Evolutionary conservation across 495 filamentous ascomycete species (phyloP).

Genomic region (Podospora conica): DNA sequence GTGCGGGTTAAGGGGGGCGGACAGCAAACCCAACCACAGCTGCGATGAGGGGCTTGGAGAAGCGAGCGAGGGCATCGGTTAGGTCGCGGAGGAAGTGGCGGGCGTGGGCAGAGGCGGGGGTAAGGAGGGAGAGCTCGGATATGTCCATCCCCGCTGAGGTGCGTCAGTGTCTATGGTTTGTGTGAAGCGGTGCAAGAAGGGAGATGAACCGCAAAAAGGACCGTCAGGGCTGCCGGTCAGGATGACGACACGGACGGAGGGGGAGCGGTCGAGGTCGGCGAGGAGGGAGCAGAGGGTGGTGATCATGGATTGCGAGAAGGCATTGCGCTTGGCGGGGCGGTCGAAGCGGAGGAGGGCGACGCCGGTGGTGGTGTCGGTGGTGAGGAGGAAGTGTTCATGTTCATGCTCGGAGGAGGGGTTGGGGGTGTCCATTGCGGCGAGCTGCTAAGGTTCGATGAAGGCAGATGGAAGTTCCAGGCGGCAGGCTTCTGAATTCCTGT

Average conservation of each 20-base stretch:
- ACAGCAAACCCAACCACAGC: conserved; percentile 32
- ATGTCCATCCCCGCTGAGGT: conserved; percentile 36
- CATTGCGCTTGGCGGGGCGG: conserved; percentile 35
- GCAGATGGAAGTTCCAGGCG: too few relatives aligned
- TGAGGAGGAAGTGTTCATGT: conserved; percentile 2
- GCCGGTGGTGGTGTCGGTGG: conserved; percentile 6
- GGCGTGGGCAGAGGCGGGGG: conserved; percentile 24
- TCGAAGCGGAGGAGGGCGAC: conserved; percentile 31
- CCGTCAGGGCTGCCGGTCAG: conserved; percentile 28
- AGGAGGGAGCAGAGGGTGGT: conserved; percentile 20
- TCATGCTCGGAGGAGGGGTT: too few relatives aligned
- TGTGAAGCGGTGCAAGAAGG: too few relatives aligned
- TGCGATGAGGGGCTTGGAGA: conserved; percentile 31
- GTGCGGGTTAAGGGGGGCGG: not conserved
- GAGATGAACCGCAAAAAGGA: conserved; percentile 31
- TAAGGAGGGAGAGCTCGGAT: conserved; percentile 28
- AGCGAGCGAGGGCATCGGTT: conserved; percentile 23
- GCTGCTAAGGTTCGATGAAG: too few relatives aligned
- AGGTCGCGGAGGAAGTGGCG: conserved; percentile 32
- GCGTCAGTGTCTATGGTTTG: conserved; percentile 6
- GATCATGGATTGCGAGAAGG: conserved; percentile 31
- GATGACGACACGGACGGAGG: conserved; percentile 27
- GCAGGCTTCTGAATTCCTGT: too few relatives aligned
- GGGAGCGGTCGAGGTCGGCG: conserved; percentile 18
- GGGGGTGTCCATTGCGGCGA: too few relatives aligned